Conservation (phyloP, 495 filamentous ascomycete genomes). For the Bryoglossum gracile region DNA sequence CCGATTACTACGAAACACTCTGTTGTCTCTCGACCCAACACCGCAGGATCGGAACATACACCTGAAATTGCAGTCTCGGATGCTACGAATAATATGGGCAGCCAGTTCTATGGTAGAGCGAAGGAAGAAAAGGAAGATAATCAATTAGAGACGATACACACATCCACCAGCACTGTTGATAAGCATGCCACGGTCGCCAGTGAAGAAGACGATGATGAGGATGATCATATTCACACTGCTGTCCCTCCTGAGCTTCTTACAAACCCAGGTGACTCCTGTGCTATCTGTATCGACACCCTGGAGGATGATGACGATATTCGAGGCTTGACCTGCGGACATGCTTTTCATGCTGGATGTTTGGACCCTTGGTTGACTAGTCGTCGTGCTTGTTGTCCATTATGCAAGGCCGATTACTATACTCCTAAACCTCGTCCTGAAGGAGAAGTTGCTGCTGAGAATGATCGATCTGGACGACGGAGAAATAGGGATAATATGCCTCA, state of each 20-base stretch:
- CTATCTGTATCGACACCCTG: constrained; percentile 89
- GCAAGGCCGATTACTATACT: constrained; percentile 93
- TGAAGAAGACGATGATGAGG: constrained; percentile 63
- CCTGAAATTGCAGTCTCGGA: constrained; percentile 7
- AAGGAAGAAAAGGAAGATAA: constrained; percentile 7
- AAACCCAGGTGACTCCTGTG: constrained; percentile 89
- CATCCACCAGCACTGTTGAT: constrained; percentile 17
- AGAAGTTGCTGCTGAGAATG: constrained; percentile 24
- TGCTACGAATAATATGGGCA: constrained; percentile 6
- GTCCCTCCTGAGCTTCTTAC: constrained; percentile 75
- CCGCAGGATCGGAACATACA: constrained; percentile 14
- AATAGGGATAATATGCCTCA: constrained; percentile 11
- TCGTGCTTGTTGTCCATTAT: constrained; percentile 91
- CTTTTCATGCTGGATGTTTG: constrained; percentile 89
- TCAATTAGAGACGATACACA: constrained; percentile 17
- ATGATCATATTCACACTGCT: constrained; percentile 77
- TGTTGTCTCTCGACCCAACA: constrained; percentile 10
- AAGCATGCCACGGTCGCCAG: constrained; percentile 17
- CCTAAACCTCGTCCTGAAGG: constrained; percentile 38
- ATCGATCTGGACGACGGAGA: constrained; percentile 19
- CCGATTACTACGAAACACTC: constrained; percentile 23
- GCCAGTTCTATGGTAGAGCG: not conserved
- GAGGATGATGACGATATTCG: constrained; percentile 95
- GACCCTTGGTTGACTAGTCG: constrained; percentile 94
- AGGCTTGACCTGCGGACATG: constrained; percentile 88